A percentile compares a stretch with the other conserved stretches of the same genome.
phyloP scores from a whole-genome alignment of 2,329 filamentous ascomycete genomes.

The Zymoseptoria tritici region DNA sequence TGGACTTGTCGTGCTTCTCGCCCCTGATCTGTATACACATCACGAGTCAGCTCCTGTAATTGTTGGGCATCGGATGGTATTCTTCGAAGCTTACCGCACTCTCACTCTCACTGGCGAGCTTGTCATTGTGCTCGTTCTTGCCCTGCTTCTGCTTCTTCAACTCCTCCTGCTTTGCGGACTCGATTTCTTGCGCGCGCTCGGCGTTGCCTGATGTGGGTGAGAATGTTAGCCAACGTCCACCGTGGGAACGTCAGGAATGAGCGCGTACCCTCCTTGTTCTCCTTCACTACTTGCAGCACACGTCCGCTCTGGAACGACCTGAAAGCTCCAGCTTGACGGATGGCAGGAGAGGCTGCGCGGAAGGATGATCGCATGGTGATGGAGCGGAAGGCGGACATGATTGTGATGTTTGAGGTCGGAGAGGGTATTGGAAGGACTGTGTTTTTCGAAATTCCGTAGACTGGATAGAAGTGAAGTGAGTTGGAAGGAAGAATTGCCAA shows the following conservation, averaged over 20 bases:
- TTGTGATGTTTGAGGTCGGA: too few species aligned
- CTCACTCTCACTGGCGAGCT: constrained; percentile 72
- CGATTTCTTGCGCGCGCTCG: constrained; percentile 38
- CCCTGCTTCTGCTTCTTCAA: constrained; percentile 48
- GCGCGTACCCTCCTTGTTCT: constrained; percentile 37
- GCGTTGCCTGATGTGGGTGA: constrained; percentile 33
- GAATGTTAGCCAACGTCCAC: not conserved
- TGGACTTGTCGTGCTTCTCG: constrained; percentile 26
- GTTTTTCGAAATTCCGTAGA: not conserved
- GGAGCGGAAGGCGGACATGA: constrained; percentile 16
- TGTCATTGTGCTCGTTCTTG: constrained; percentile 66
- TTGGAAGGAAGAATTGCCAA: not conserved
- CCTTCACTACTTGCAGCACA: constrained; percentile 35
- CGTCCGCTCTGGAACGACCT: constrained; percentile 34
- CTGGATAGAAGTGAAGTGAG: not conserved
- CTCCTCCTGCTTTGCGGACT: constrained; percentile 56
- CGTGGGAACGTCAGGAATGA: not conserved
- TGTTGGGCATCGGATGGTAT: not conserved
- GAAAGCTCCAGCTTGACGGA: constrained; percentile 10
- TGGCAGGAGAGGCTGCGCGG: constrained; percentile 17
- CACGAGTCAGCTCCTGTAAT: not conserved
- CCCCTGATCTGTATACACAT: constrained; percentile 27
- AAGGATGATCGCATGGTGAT: constrained; percentile 24
- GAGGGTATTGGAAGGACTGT: not conserved
- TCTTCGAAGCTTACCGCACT: constrained; percentile 51